phyloP scores from a whole-genome alignment of 2,329 filamentous ascomycete genomes.

The Calonectria pseudoturangicola region DNA sequence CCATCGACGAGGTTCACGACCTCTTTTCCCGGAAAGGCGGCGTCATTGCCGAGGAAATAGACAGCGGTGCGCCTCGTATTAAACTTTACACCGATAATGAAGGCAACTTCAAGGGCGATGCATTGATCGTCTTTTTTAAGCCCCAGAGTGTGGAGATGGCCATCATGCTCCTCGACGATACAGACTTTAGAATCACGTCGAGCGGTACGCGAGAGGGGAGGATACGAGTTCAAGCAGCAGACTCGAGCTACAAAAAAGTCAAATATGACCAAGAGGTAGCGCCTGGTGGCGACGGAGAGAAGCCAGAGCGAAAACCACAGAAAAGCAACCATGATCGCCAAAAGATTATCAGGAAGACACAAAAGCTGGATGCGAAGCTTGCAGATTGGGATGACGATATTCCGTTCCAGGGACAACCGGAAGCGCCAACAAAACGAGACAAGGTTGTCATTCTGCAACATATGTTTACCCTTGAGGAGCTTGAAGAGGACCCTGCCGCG shows the following conservation, averaged over 20 bases:
- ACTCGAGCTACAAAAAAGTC: slow-evolving; percentile 93
- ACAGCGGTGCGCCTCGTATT: slow-evolving; percentile 89
- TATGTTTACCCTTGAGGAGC: slow-evolving; percentile 92
- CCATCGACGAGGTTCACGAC: slow-evolving; percentile 86
- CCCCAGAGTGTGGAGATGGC: slow-evolving; percentile 93
- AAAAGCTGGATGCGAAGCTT: slow-evolving; percentile 92
- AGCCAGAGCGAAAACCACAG: slow-evolving; percentile 64
- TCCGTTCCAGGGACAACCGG: slow-evolving; percentile 67
- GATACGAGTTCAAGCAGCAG: slow-evolving; percentile 89
- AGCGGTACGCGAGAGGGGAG: slow-evolving; percentile 74
- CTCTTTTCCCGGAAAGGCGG: slow-evolving; percentile 90
- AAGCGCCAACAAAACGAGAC: slow-evolving; percentile 76
- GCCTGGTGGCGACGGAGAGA: slow-evolving; percentile 45
- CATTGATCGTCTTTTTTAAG: slow-evolving; percentile 94
- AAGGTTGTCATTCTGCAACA: slow-evolving; percentile 92
- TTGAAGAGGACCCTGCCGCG: slow-evolving; percentile 88
- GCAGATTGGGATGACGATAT: slow-evolving; percentile 98
- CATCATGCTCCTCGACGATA: slow-evolving; percentile 87
- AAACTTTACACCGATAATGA: slow-evolving; percentile 91
- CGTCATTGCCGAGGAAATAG: slow-evolving; percentile 95
- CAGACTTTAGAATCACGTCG: slow-evolving; percentile 81
- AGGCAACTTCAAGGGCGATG: slow-evolving; percentile 94
- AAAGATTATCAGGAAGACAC: slow-evolving; percentile 93
- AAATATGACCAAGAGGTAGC: slow-evolving; percentile 74
- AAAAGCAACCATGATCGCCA: slow-evolving; percentile 82